Percentiles rank a stretch among this genome's conserved stretches.
phyloP scores from a whole-genome alignment of 164 flowering plant genomes.

The Hamamelis virginiana region DNA sequence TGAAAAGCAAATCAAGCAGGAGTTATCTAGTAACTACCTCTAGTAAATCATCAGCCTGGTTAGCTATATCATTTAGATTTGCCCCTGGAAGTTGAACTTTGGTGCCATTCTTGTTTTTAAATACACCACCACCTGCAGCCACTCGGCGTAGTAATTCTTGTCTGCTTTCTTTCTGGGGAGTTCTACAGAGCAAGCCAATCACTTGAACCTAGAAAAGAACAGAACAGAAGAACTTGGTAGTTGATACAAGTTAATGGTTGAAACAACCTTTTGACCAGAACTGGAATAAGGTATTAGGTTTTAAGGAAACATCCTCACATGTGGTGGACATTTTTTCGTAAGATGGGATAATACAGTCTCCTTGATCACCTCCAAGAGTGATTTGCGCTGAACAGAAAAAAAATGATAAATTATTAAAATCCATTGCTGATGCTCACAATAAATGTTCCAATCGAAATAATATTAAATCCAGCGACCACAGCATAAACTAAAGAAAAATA shows the following conservation, averaged over 20 bases:
- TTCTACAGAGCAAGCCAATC: constrained; percentile 84
- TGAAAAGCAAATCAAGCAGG: constrained; percentile 2
- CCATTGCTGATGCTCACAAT: background rate
- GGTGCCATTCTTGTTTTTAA: constrained; percentile 58
- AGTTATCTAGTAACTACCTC: constrained; percentile 50
- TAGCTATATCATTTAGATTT: constrained; percentile 91
- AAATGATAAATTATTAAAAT: background rate
- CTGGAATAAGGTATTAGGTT: background rate
- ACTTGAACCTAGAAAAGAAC: constrained; percentile 73
- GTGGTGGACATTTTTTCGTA: constrained; percentile 91
- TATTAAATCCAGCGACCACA: background rate
- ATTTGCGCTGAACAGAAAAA: constrained; percentile 61
- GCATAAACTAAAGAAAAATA: background rate
- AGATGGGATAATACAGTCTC: constrained; percentile 88
- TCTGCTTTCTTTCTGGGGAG: constrained; percentile 89
- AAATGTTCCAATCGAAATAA: background rate
- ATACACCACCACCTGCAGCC: constrained; percentile 95
- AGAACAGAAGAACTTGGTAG: background rate
- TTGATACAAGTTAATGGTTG: background rate
- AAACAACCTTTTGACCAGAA: background rate
- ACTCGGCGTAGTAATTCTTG: constrained; percentile 86
- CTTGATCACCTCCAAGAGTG: constrained; percentile 84
- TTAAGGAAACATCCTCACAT: constrained; percentile 50
- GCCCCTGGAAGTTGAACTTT: constrained; percentile 97
- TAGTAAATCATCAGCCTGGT: constrained; percentile 94